Evolutionary conservation across 306 rosid species (phyloP).

Genomic region (Albizia julibrissin): DNA sequence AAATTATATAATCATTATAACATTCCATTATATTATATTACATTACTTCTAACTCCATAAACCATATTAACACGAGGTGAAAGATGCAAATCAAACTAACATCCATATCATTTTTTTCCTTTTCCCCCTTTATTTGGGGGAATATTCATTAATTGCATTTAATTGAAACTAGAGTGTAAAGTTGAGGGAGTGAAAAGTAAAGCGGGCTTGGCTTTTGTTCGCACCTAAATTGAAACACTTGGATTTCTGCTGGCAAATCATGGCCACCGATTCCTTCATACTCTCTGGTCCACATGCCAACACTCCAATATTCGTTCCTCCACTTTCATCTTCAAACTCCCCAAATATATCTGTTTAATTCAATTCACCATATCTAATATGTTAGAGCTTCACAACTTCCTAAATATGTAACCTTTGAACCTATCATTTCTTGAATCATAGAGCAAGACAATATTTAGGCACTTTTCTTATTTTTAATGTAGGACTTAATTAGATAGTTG

Average conservation of each 20-base stretch:
- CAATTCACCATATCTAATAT: background rate
- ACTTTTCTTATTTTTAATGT: too few species aligned
- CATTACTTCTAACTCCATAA: too few species aligned
- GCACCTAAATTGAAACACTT: slow-evolving; percentile 42
- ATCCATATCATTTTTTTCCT: background rate
- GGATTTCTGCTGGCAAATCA: slow-evolving; percentile 47
- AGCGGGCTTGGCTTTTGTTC: slow-evolving; percentile 42
- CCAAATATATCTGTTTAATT: slow-evolving; percentile 60
- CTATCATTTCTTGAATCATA: slow-evolving; percentile 5
- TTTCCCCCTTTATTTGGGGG: too few species aligned
- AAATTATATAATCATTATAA: too few species aligned
- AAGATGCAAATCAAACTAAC: background rate
- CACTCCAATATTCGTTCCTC: slow-evolving; percentile 61
- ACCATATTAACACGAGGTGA: too few species aligned
- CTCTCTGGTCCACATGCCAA: slow-evolving; percentile 82
- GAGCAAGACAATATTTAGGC: background rate
- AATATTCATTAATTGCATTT: background rate
- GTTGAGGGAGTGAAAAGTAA: slow-evolving; percentile 81
- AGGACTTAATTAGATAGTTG: too few species aligned
- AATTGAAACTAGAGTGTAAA: slow-evolving; percentile 57
- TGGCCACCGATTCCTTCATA: slow-evolving; percentile 76
- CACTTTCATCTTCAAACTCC: slow-evolving; percentile 46
- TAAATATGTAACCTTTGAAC: background rate
- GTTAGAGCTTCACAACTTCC: background rate
- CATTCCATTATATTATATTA: too few species aligned